Conservation (phyloP, 2,329 filamentous ascomycete genomes). For the Xylariales sp. region DNA sequence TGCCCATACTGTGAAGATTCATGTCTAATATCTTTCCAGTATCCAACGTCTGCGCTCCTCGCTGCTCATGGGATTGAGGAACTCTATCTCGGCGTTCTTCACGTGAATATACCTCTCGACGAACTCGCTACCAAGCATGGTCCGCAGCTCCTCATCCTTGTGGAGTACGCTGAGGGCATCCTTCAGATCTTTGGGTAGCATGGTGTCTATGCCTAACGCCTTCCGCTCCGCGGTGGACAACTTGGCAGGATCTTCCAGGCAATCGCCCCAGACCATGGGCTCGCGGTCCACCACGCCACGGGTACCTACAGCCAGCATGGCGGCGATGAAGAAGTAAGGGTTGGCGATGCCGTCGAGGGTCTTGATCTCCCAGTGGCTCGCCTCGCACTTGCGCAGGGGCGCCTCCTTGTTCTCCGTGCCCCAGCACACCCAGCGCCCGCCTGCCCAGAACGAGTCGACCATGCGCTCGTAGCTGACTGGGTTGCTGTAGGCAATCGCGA, state of each 20-base stretch:
- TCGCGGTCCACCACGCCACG: conserved; percentile 44
- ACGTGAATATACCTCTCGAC: conserved; percentile 53
- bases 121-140: conserved; percentile 42
- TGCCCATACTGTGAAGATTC: no score
- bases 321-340: conserved; percentile 65
- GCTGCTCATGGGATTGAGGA: conserved; percentile 44
- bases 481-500: conserved; percentile 65
- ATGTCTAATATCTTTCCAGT: conserved; percentile 58
- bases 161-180: conserved; percentile 51
- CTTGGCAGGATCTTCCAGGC: conserved; percentile 46
- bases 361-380: conserved; percentile 74
- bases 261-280: conserved; percentile 47
- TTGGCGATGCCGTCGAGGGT: conserved; percentile 77
- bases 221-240: conserved; percentile 42
- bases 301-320: conserved; percentile 56
- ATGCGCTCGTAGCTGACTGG: conserved; percentile 66
- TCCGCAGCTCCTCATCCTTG: conserved; percentile 39
- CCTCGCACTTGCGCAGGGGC: conserved; percentile 63
- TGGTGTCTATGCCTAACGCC: conserved; percentile 47
- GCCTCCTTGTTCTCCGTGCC: conserved; percentile 77
- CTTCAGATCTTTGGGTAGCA: conserved; percentile 49
- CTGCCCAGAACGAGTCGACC: conserved; percentile 67
- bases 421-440: conserved; percentile 76
- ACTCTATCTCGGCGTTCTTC: conserved; percentile 54
- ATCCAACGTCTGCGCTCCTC: conserved; percentile 52